Evolutionary conservation across 2,329 filamentous ascomycete genomes (phyloP).

Genomic region (Trichoderma sp.): DNA sequence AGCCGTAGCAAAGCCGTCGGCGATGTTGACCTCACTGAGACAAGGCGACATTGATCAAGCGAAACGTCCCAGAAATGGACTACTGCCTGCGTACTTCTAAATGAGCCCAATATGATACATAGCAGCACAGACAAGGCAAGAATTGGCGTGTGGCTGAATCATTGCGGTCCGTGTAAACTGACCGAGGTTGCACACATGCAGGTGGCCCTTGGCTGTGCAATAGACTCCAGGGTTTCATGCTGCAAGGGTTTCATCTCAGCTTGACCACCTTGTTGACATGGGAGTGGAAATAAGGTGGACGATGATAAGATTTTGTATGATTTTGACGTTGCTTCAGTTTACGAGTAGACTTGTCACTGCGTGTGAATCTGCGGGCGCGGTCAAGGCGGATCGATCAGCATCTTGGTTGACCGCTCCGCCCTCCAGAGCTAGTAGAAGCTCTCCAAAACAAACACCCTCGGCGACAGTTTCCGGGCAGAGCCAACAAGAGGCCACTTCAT

Average conservation of each 20-base stretch:
- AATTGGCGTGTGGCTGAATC: constrained; percentile 6
- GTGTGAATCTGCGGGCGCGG: neutral
- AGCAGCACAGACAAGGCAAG: neutral
- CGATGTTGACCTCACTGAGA: neutral
- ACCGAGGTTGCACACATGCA: neutral
- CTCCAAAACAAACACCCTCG: neutral
- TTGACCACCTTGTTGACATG: neutral
- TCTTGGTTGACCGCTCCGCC: neutral
- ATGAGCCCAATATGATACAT: neutral
- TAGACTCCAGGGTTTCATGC: neutral
- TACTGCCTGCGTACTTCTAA: neutral
- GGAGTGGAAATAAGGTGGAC: too few relatives aligned
- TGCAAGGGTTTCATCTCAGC: neutral
- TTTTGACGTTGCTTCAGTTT: neutral
- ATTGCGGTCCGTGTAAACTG: neutral
- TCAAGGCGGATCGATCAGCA: constrained; percentile 13
- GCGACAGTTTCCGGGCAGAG: neutral
- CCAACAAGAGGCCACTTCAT: neutral
- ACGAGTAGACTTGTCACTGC: neutral
- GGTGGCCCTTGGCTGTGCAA: neutral
- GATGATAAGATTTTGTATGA: too few relatives aligned
- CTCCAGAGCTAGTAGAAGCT: neutral
- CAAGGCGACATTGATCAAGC: neutral
- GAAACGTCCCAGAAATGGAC: neutral
- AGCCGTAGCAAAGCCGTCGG: neutral